Percentiles rank a stretch among this genome's conserved stretches.
Evolutionary conservation across 352 stramenopile species (phyloP).

Genomic region (Vaucheria bursata): DNA sequence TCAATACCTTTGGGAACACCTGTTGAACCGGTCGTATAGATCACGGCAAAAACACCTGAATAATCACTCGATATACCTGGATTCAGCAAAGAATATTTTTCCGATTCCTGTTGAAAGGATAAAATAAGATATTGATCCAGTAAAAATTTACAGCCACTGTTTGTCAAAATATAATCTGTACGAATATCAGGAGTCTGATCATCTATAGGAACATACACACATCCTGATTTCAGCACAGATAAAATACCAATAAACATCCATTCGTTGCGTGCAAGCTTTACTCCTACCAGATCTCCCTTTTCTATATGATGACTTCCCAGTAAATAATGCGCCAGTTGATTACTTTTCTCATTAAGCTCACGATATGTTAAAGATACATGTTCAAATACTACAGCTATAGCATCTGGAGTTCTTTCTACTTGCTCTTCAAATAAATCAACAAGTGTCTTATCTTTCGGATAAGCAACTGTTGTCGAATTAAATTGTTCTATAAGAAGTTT

Average conservation of each 20-base stretch:
- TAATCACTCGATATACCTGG: no score
- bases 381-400: not conserved
- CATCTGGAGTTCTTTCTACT: not conserved
- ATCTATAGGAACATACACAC: not conserved
- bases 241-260: not conserved
- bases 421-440: not conserved
- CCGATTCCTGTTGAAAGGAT: no score
- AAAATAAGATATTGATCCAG: no score
- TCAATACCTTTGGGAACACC: no score
- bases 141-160: no score
- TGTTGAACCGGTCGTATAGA: no score
- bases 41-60: no score
- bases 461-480: no score
- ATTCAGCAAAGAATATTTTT: no score
- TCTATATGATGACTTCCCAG: not conserved
- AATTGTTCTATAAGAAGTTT: no score
- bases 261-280: not conserved
- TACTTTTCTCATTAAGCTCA: not conserved
- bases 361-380: not conserved
- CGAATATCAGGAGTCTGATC: not conserved
- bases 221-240: not conserved
- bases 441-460: no score
- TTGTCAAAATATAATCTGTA: no score
- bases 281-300: not conserved
- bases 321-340: not conserved